Percentiles rank a stretch among this genome's conserved stretches.
Evolutionary conservation across 768 basidiomycete genomes (phyloP).

Genomic region (Phanerochaete sordida): DNA sequence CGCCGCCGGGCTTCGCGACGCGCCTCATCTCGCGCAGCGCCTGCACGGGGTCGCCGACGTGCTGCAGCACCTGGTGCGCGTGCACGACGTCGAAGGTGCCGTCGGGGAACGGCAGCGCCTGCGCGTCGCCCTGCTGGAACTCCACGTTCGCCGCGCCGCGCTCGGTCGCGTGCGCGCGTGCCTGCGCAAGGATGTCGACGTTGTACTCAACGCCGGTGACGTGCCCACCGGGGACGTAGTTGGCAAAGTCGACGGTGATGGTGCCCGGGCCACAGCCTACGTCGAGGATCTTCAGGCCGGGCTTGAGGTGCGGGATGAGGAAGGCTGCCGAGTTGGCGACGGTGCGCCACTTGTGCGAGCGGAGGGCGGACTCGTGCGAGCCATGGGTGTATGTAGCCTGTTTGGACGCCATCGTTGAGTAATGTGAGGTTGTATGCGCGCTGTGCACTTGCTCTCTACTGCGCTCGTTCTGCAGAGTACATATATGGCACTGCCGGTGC

Average conservation of each 20-base stretch:
- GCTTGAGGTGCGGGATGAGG: slow-evolving; percentile 34
- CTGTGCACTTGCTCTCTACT: no score
- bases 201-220: slow-evolving; percentile 42
- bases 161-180: slow-evolving; percentile 25
- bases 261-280: slow-evolving; percentile 52
- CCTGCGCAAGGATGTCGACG: slow-evolving; percentile 32
- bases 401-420: not conserved
- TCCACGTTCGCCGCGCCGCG: slow-evolving; percentile 33
- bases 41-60: slow-evolving; percentile 37
- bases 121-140: slow-evolving; percentile 38
- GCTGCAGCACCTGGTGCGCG: slow-evolving; percentile 48
- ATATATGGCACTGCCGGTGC: no score
- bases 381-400: slow-evolving; percentile 7
- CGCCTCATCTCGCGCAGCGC: slow-evolving; percentile 45
- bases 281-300: slow-evolving; percentile 42
- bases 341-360: slow-evolving; percentile 28
- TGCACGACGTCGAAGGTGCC: slow-evolving; percentile 46
- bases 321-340: slow-evolving; percentile 40
- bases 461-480: no score
- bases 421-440: not conserved
- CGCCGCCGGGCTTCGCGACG: slow-evolving; percentile 41
- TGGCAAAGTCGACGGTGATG: slow-evolving; percentile 43
- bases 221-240: slow-evolving; percentile 34
- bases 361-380: slow-evolving; percentile 3
- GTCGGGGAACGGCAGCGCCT: slow-evolving; percentile 35